phyloP scores from a whole-genome alignment of 257 asterid genomes.

The Gynochthodes officinalis region DNA sequence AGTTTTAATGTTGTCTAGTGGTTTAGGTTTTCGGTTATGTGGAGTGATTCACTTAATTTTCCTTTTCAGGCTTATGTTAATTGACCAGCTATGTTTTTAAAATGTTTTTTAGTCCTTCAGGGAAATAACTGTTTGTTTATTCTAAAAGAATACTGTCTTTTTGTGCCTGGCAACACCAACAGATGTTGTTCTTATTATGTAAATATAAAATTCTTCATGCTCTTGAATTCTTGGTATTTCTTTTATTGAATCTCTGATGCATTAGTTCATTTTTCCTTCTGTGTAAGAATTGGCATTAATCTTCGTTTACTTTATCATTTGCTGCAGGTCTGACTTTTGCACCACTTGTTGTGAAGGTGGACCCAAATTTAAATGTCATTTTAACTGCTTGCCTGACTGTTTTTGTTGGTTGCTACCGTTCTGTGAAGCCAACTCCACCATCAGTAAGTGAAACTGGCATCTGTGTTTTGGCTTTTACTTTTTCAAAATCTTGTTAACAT shows the following conservation, averaged over 20 bases:
- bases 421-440: conserved; percentile 93
- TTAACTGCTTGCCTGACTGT: conserved; percentile 89
- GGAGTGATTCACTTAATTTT: neutral
- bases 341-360: conserved; percentile 82
- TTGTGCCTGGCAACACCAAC: neutral
- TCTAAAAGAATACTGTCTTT: neutral
- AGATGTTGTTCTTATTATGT: neutral
- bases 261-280: neutral
- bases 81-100: neutral
- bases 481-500: neutral
- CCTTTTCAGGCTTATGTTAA: neutral
- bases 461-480: conserved; percentile 4
- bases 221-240: neutral
- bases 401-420: conserved; percentile 81
- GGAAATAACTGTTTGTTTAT: neutral
- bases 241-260: neutral
- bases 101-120: neutral
- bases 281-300: conserved; percentile 10
- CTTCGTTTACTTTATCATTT: conserved; percentile 16
- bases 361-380: conserved; percentile 85
- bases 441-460: conserved; percentile 49
- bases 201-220: neutral
- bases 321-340: conserved; percentile 79
- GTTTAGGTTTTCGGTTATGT: neutral
- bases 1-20: neutral